Evolutionary conservation across 73 alveolate species (phyloP), one percentile per base, ranked within the genome.

Genomic region (Blepharisma stoltei): DNA sequence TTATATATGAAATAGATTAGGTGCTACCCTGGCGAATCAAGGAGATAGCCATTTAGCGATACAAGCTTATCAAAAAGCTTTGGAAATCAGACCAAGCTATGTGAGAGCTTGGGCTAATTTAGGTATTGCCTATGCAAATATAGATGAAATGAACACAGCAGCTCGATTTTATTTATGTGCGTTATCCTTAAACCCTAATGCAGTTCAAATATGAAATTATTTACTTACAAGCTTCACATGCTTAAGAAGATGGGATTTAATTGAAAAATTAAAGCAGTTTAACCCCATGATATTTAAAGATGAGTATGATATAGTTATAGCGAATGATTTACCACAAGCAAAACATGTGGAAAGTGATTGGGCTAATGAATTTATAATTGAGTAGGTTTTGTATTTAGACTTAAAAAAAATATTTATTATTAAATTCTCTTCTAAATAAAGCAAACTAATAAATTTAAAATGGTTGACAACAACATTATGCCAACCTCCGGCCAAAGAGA

Each of bases 81-180:
- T 94, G 6, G 95, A 88, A 41, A 68, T 94, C 18, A 89, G 93
- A 71, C 98, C 98, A n/a, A 91, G 89, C 81, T 82, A 83, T 47
- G 97, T 92, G 6, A 83, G 98, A 82, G 95, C 91, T 6, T 81
- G 95, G 94, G 97, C 94, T 6, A 94, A 94, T 78, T 65, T 94
- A 6, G 98, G 97, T 37, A 70, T 94, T 23, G 97, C 97, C 7
- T 73, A 92, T 76, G 75, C 92, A 7, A 89, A 82, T 54, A 65
- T 52, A 52, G 90, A 81, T 18, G 81, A 83, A 41, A 91, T 78
- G 71, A 67, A 14, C 6, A 89, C 80, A 8, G 92, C 97, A 8
- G 82, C 84, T 45, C 94, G 92, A 14, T 84, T 80, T 43, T 92
- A 92, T 83, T 55, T 94, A 9, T 84, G 89, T 82, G 97, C 97